phyloP scores from a whole-genome alignment of 2,329 filamentous ascomycete genomes.

The Neonectria coccinea region DNA sequence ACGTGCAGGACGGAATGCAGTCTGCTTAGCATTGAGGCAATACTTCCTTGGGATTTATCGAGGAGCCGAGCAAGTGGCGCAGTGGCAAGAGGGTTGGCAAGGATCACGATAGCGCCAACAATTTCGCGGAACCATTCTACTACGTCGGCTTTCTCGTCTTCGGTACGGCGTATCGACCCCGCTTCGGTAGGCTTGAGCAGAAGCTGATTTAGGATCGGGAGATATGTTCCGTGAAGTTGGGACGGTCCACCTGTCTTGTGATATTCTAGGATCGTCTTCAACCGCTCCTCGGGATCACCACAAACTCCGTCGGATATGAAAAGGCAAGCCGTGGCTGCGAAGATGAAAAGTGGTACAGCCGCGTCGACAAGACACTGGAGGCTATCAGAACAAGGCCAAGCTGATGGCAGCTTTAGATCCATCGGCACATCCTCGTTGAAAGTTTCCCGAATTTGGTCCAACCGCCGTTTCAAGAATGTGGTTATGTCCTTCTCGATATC shows the following conservation, averaged over 20 bases:
- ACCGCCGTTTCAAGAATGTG: constrained; percentile 47
- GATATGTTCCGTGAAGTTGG: constrained; percentile 33
- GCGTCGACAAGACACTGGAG: too few species aligned
- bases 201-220: constrained; percentile 13
- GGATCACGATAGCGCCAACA: constrained; percentile 33
- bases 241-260: neutral
- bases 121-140: too few species aligned
- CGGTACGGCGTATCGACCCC: too few species aligned
- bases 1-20: constrained; percentile 51
- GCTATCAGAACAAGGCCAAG: constrained; percentile 43
- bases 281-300: constrained; percentile 4
- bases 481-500: constrained; percentile 53
- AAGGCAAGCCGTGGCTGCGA: constrained; percentile 48
- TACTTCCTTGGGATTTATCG: too few species aligned
- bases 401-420: constrained; percentile 26
- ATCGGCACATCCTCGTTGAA: constrained; percentile 31
- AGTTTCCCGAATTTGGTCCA: constrained; percentile 45
- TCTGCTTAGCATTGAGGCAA: too few species aligned
- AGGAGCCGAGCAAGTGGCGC: too few species aligned
- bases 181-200: too few species aligned
- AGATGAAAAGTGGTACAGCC: constrained; percentile 52
- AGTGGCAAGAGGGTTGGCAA: constrained; percentile 35
- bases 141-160: too few species aligned
- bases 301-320: too few species aligned
- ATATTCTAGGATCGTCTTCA: constrained; percentile 39